Conservation (phyloP, 192 early-diverging fungal genomes). For the Hyaloraphidium curvatum region DNA sequence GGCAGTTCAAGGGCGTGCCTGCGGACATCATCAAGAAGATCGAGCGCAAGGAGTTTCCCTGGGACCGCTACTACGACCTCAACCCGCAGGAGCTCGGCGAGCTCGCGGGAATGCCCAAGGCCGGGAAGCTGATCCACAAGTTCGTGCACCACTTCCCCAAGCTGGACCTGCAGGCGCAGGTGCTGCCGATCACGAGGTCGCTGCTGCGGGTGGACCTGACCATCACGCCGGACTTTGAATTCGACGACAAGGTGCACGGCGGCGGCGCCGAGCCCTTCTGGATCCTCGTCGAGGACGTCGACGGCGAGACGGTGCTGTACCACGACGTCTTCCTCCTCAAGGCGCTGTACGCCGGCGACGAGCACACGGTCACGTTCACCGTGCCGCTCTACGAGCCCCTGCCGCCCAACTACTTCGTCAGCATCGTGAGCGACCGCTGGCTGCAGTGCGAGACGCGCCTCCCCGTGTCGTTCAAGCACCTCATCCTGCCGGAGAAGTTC, state of each 20-base stretch:
- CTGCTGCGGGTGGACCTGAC: constrained; percentile 78
- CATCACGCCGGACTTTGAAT: constrained; percentile 84
- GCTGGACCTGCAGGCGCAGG: constrained; percentile 69
- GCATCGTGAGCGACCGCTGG: constrained; percentile 88
- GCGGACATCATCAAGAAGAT: constrained; percentile 64
- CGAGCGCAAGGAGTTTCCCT: constrained; percentile 85
- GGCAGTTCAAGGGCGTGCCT: constrained; percentile 68
- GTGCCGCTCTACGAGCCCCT: constrained; percentile 80
- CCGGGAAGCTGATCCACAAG: constrained; percentile 75
- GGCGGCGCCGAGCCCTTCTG: constrained; percentile 79
- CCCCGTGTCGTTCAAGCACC: constrained; percentile 80
- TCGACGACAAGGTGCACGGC: constrained; percentile 65
- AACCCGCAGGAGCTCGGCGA: constrained; percentile 84
- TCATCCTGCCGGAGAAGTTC: constrained; percentile 82
- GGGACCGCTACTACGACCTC: constrained; percentile 88
- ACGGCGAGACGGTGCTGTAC: constrained; percentile 72
- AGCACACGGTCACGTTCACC: constrained; percentile 75
- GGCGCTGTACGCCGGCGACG: constrained; percentile 57
- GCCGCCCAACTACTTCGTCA: constrained; percentile 92
- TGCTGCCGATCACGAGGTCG: constrained; percentile 83
- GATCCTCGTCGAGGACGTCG: constrained; percentile 87
- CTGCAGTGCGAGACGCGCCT: constrained; percentile 74
- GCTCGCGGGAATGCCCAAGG: constrained; percentile 62
- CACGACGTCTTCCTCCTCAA: constrained; percentile 84
- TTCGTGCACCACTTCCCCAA: constrained; percentile 87